phyloP scores from a whole-genome alignment of 345 rosid genomes.

The Fremontodendron californicum region DNA sequence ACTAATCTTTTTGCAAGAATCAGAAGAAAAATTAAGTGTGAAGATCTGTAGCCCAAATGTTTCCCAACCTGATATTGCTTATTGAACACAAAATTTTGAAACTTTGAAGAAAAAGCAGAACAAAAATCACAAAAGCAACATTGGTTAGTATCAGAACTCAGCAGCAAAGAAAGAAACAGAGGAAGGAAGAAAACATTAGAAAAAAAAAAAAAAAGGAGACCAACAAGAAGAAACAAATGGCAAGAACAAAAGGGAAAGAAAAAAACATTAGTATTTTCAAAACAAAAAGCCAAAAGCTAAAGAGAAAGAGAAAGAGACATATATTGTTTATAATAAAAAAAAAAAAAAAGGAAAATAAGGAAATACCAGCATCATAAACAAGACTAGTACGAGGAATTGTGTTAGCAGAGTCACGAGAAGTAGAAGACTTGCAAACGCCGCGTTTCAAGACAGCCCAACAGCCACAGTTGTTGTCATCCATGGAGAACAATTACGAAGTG shows the following conservation, averaged over 20 bases:
- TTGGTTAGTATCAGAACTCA: constrained; percentile 5
- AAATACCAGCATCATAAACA: constrained; percentile 69
- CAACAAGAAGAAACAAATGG: background rate
- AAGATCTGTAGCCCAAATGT: background rate
- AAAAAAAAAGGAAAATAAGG: background rate
- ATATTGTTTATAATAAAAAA: background rate
- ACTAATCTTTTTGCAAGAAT: background rate
- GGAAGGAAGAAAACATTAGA: background rate
- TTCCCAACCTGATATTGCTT: background rate
- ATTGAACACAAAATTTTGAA: background rate
- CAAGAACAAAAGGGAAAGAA: background rate
- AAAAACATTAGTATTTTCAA: background rate
- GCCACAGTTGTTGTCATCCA: constrained; percentile 45
- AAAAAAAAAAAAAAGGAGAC: constrained; percentile 5
- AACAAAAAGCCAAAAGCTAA: constrained; percentile 4
- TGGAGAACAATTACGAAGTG: background rate
- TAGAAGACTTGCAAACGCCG: constrained; percentile 51
- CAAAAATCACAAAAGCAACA: background rate
- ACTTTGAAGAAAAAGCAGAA: background rate
- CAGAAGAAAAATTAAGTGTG: background rate
- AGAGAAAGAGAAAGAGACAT: constrained; percentile 8
- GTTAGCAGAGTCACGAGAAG: constrained; percentile 51
- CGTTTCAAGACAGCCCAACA: constrained; percentile 64
- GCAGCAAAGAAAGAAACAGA: background rate
- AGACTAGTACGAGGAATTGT: constrained; percentile 71